Evolutionary conservation across 1,284 basidiomycete species (phyloP), one percentile per base, ranked within the genome.

Genomic region (Polyporus tsugae): DNA sequence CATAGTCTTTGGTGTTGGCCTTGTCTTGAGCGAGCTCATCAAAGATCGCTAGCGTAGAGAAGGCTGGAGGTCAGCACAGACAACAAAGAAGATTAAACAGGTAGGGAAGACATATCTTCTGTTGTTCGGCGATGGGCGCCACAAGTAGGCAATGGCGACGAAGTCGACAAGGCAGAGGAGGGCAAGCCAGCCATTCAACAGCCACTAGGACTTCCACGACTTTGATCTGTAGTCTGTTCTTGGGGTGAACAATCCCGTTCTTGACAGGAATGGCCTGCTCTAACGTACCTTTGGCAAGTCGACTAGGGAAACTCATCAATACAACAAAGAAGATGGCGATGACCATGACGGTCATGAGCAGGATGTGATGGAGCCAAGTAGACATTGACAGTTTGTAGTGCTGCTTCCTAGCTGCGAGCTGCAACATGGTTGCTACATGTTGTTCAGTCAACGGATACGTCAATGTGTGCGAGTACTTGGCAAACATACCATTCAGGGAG

Each of bases 151-250:
- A 71, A 99, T 95, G 10, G 89, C 84, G 59, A 85, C 82, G 79
- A 99, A 99, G 58, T 93, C 91, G 42, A 85, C 81, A 60, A 96
- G 87, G 79, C 96, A 98, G 42, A 98, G 89, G 38, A 96, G 83
- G 0, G 93, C 89, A 38, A 99, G 86, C 86, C 95, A 98, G n/a
- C 96, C 98, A 76, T 99, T 97, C 55, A 99, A 86, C 17, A 99
- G 83, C 89, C 96, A 95, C 98, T 97, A 90, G 64, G 90, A 89
- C 72, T 88, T 88, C 97, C 97, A 99, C n/a, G 95, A 94, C 71
- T 92, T 91, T 1, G 97, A 94, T 7, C 95, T 93, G 77, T 97
- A 99, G 77, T 97, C 95, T 95, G 53, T 15, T 15, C 19, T 35
- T 35, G 19, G 52, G 6, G 66, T 62, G 11, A 66, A 63, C 11